Percentiles rank a stretch among this genome's conserved stretches.
Evolutionary conservation across 2,329 filamentous ascomycete species (phyloP).

Genomic region (Neonectria magnoliae): DNA sequence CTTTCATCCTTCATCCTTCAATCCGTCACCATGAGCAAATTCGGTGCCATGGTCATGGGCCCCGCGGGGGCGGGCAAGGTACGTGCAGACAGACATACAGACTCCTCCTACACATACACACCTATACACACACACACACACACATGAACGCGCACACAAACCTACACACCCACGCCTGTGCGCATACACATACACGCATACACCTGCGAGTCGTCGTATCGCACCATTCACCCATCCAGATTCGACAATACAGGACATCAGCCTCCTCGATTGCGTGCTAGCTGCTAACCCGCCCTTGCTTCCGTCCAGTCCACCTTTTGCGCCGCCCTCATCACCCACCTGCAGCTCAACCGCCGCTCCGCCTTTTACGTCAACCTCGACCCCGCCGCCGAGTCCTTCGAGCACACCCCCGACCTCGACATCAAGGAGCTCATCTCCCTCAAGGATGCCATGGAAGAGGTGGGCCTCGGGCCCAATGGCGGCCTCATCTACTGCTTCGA

Average conservation of each 20-base stretch:
- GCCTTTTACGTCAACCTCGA: constrained; percentile 99
- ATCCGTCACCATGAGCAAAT: constrained; percentile 80
- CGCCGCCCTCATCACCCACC: constrained; percentile 89
- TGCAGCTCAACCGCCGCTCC: constrained; percentile 89
- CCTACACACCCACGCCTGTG: not conserved
- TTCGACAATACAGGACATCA: constrained; percentile 12
- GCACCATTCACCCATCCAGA: constrained; percentile 20
- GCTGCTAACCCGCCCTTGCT: constrained; percentile 19
- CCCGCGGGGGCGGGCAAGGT: constrained; percentile 95
- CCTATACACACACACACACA: not conserved
- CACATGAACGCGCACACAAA: not conserved
- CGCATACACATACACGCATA: not conserved
- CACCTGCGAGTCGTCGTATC: constrained; percentile 4
- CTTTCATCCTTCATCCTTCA: constrained; percentile 11
- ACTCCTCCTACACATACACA: not conserved
- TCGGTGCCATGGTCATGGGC: constrained; percentile 94
- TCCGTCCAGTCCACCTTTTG: constrained; percentile 86
- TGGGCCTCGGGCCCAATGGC: constrained; percentile 89
- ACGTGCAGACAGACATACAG: constrained; percentile 36
- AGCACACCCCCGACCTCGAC: constrained; percentile 90
- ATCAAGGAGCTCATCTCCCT: constrained; percentile 95
- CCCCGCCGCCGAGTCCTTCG: constrained; percentile 92
- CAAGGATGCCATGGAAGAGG: constrained; percentile 96
- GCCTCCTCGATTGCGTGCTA: constrained; percentile 34
- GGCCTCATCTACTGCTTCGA: constrained; percentile 97